phyloP scores from a whole-genome alignment of 1,284 basidiomycete genomes.

The Cutaneotrichosporon sp. region DNA sequence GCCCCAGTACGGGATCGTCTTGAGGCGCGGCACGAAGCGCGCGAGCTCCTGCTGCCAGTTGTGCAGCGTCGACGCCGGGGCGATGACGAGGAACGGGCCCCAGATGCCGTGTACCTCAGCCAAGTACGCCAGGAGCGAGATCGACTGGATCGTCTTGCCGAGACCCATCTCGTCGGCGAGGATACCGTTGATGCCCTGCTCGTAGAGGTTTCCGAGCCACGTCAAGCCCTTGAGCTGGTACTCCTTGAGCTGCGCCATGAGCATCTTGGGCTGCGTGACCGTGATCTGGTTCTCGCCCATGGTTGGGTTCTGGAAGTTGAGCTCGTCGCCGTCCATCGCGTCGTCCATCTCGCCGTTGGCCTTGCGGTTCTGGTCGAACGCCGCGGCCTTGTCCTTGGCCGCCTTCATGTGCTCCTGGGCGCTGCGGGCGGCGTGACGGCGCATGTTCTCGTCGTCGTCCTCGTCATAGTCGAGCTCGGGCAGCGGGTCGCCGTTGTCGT shows the following conservation, averaged over 20 bases:
- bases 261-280: slow-evolving; percentile 91
- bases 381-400: slow-evolving; percentile 76
- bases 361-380: slow-evolving; percentile 72
- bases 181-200: slow-evolving; percentile 99
- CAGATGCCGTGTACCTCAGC: slow-evolving; percentile 98
- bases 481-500: slow-evolving; percentile 59
- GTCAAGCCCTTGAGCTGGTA: slow-evolving; percentile 98
- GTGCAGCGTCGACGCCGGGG: slow-evolving; percentile 95
- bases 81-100: slow-evolving; percentile 99
- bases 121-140: slow-evolving; percentile 93
- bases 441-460: slow-evolving; percentile 87
- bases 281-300: slow-evolving; percentile 84
- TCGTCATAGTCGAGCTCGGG: slow-evolving; percentile 93
- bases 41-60: slow-evolving; percentile 99
- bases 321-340: slow-evolving; percentile 76
- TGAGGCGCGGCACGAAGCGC: slow-evolving; percentile 90
- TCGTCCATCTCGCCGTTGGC: slow-evolving; percentile 58
- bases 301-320: slow-evolving; percentile 99
- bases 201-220: slow-evolving; percentile 97
- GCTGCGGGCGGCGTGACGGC: slow-evolving; percentile 82
- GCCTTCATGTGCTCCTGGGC: slow-evolving; percentile 86
- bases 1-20: slow-evolving; percentile 98
- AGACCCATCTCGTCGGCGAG: slow-evolving; percentile 99
- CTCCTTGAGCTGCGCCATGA: slow-evolving; percentile 96
- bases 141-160: slow-evolving; percentile 98